Evolutionary conservation across 768 basidiomycete species (phyloP).

Genomic region (Suillus americanus): DNA sequence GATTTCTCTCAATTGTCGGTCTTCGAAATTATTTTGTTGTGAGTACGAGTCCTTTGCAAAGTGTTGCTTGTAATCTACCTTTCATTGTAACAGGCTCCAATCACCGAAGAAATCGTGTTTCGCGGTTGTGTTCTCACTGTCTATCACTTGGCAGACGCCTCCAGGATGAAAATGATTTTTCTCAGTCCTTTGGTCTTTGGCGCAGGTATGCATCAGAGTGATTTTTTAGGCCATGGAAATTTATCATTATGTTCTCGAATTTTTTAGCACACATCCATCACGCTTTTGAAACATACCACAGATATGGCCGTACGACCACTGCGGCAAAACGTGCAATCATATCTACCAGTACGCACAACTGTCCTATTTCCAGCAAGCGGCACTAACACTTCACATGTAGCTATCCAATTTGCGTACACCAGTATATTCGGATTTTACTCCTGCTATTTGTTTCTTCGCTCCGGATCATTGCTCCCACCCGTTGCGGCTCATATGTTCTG

Average conservation of each 20-base stretch:
- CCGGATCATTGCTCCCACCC: slow-evolving; percentile 78
- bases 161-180: slow-evolving; percentile 64
- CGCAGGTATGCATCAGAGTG: slow-evolving; percentile 53
- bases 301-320: slow-evolving; percentile 61
- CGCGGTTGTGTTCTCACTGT: slow-evolving; percentile 78
- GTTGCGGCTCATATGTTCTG: slow-evolving; percentile 86
- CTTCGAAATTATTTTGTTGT: slow-evolving; percentile 68
- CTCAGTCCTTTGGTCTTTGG: slow-evolving; percentile 87
- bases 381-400: slow-evolving; percentile 37
- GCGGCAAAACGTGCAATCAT: slow-evolving; percentile 66
- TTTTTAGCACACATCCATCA: slow-evolving; percentile 86
- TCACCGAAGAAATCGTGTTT: slow-evolving; percentile 93
- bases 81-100: slow-evolving; percentile 58
- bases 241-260: slow-evolving; percentile 5
- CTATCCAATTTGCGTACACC: slow-evolving; percentile 88
- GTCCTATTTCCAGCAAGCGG: background rate
- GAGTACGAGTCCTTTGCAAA: slow-evolving; percentile 16
- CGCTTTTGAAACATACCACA: slow-evolving; percentile 81
- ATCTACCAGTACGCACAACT: slow-evolving; percentile 45
- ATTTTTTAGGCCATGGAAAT: background rate
- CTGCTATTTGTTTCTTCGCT: slow-evolving; percentile 83
- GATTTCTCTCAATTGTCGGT: slow-evolving; percentile 55
- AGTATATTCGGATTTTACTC: slow-evolving; percentile 90
- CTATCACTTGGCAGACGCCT: slow-evolving; percentile 65
- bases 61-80: background rate